Evolutionary conservation across 805 yeast genomes (phyloP), one percentile per base, ranked within the genome.

Genomic region (Kazachstania taianensis): DNA sequence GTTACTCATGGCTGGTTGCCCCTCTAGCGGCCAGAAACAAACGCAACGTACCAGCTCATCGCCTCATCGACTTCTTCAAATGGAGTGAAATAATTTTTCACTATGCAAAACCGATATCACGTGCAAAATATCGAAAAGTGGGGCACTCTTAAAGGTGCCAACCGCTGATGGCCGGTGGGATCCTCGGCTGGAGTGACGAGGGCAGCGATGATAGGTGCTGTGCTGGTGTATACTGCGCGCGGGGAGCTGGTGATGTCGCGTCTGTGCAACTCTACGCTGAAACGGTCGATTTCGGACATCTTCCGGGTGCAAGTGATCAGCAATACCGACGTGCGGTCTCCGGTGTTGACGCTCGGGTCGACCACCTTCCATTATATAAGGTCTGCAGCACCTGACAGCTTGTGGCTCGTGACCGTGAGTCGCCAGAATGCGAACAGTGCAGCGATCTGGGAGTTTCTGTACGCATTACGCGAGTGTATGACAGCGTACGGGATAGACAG

Each of bases 251-350:
- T 89, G 28, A 73, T 87, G 35, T 78, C 92, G 16, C 73, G 81
- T 36, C 53, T 82, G 25, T 78, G 78, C 56, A 69, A 78, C 38
- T 85, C 81, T 37, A 84, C 87, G 2, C 73, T 85, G 37, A 75
- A 83, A 46, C 62, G 89, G 35, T 81, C 81, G 37, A 76, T 87
- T 15, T 67, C 92, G 13, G 96, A 87, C 47, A 83, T 86, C 20
- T 89, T 89, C 52, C 71, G 96, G n/a, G 78, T 86, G 37, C 96
- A 89, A 53, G 95, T 89, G 19, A 84, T 89, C 28, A 67, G 82
- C 36, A 71, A 78, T 38, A 29, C 42, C 9, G 52, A 50, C 55
- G 62, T 67, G n/a, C 62, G 77, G 42, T 72, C 84, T 0, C 89
- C 92, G 0, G 68, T 81, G 1, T 62, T 89, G 30, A 92, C 97